Evolutionary conservation across 768 basidiomycete genomes (phyloP).

Genomic region (Lentinus tigrinus): DNA sequence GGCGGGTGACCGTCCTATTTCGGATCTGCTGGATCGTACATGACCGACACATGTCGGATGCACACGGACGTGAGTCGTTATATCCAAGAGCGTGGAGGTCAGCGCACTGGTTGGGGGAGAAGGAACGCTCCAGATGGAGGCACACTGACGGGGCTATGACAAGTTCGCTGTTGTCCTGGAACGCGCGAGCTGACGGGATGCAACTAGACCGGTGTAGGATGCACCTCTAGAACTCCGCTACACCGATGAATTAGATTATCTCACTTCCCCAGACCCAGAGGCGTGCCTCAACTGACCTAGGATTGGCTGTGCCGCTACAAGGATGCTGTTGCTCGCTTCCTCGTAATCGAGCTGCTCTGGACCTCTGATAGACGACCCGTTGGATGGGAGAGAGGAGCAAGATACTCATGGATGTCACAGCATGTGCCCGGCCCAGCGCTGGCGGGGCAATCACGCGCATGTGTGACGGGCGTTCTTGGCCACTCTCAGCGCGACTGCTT

Average conservation of each 20-base stretch:
- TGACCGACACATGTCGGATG: slow-evolving; percentile 2
- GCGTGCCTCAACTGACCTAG: not conserved
- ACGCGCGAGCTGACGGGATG: not conserved
- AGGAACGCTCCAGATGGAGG: not conserved
- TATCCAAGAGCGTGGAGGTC: not conserved
- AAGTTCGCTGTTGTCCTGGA: not conserved
- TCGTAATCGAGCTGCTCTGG: not conserved
- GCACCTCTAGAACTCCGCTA: not conserved
- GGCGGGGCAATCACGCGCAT: not conserved
- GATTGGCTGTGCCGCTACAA: not conserved
- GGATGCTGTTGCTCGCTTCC: not conserved
- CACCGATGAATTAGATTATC: not conserved
- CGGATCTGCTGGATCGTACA: slow-evolving; percentile 3
- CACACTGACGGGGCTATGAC: slow-evolving; percentile 2
- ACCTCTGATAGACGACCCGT: not conserved
- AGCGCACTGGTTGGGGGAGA: slow-evolving; percentile 4
- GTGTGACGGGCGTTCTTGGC: not conserved
- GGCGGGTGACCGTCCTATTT: not conserved
- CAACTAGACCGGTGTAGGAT: not conserved
- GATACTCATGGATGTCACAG: not conserved
- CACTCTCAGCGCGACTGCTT: not conserved
- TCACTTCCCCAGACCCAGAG: not conserved
- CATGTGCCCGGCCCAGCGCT: not conserved
- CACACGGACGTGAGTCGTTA: not conserved
- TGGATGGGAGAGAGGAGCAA: not conserved